Evolutionary conservation across 1,139 yeast genomes (phyloP).

Genomic region (Lodderomyces pseudojiufengensis): DNA sequence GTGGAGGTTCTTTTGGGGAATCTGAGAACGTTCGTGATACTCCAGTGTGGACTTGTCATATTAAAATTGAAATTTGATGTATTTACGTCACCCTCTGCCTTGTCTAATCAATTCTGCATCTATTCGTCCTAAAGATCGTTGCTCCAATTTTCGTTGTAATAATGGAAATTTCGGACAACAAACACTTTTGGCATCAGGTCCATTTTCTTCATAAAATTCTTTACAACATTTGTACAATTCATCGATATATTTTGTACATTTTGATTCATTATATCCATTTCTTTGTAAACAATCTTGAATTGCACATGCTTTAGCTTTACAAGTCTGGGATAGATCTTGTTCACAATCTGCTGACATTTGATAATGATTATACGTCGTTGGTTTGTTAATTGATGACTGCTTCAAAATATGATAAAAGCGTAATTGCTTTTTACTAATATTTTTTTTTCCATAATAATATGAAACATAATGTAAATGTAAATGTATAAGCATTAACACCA

Average conservation of each 20-base stretch:
- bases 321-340: conserved; percentile 35
- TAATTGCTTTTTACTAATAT: no score
- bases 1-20: no score
- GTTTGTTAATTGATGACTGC: no score
- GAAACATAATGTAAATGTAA: no score
- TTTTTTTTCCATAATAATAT: no score
- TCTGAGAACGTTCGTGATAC: no score
- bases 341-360: no score
- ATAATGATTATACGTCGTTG: no score
- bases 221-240: conserved; percentile 60
- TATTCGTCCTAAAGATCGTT: conserved; percentile 47
- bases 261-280: conserved; percentile 57
- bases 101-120: conserved; percentile 44
- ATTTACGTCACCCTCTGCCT: conserved; percentile 16
- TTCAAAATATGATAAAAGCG: no score
- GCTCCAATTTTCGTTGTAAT: conserved; percentile 54
- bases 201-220: conserved; percentile 49
- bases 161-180: conserved; percentile 65
- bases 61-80: neutral
- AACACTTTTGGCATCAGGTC: conserved; percentile 51
- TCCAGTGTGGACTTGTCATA: no score
- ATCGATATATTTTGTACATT: conserved; percentile 58
- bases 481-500: no score
- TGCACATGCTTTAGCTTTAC: conserved; percentile 67
- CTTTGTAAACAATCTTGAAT: conserved; percentile 61